Evolutionary conservation across 257 asterid genomes (phyloP).

Genomic region (Nicotiana benthamiana): DNA sequence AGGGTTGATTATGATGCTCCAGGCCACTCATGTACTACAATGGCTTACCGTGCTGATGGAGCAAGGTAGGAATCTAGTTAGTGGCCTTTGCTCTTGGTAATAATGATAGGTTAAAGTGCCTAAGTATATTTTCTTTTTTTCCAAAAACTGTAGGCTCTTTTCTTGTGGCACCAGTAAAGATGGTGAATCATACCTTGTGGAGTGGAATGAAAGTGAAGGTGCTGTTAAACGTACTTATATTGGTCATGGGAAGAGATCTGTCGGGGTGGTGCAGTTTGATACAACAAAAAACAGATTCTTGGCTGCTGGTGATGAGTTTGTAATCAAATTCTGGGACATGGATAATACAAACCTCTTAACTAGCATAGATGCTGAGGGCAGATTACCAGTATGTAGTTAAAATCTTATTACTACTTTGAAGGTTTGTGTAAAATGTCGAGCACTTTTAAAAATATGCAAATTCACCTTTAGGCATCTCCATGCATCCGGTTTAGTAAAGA

Average conservation of each 20-base stretch:
- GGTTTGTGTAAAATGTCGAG: neutral
- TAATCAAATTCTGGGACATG: constrained; percentile 68
- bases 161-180: constrained; percentile 64
- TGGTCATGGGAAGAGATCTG: constrained; percentile 47
- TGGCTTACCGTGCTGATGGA: constrained; percentile 67
- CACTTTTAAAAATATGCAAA: neutral
- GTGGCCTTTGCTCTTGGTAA: neutral
- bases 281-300: constrained; percentile 51
- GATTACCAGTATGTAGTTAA: constrained; percentile 42
- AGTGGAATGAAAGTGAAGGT: constrained; percentile 70
- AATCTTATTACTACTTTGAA: neutral
- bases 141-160: constrained; percentile 37
- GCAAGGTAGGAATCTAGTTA: constrained; percentile 34
- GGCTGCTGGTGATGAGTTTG: constrained; percentile 67
- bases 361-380: constrained; percentile 50
- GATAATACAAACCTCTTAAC: constrained; percentile 37
- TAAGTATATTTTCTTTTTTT: neutral
- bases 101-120: neutral
- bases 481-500: constrained; percentile 56
- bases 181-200: constrained; percentile 51
- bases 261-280: constrained; percentile 58
- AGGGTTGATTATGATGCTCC: constrained; percentile 59
- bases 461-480: constrained; percentile 51
- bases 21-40: constrained; percentile 49
- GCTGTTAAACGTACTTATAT: constrained; percentile 40